Evolutionary conservation across 2,329 filamentous ascomycete genomes (phyloP).

Genomic region (Hypoxylon sp.): DNA sequence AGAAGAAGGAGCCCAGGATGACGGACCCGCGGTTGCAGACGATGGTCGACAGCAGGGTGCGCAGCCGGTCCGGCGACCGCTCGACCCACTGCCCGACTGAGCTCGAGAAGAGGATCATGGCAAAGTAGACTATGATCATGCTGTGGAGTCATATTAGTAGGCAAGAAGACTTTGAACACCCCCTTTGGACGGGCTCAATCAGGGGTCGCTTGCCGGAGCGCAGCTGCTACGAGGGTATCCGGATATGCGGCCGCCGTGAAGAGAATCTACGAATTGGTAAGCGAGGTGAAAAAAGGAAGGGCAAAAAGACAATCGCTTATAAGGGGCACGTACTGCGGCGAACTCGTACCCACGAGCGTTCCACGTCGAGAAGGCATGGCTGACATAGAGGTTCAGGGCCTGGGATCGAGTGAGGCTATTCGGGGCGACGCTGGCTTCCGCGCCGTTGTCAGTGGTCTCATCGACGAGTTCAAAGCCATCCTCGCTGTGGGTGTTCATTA

Average conservation of each 20-base stretch:
- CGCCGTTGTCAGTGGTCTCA: neutral
- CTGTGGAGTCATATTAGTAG: constrained; percentile 31
- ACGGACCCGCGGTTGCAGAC: constrained; percentile 52
- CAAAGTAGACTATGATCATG: constrained; percentile 48
- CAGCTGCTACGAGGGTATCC: constrained; percentile 51
- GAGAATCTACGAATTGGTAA: constrained; percentile 47
- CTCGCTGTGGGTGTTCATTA: constrained; percentile 25
- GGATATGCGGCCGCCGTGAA: constrained; percentile 60
- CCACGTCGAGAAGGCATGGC: constrained; percentile 64
- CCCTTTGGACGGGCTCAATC: neutral
- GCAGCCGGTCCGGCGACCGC: constrained; percentile 49
- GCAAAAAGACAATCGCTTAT: neutral
- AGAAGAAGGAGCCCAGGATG: constrained; percentile 50
- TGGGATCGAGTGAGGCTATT: constrained; percentile 45
- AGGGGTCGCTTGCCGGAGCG: constrained; percentile 46
- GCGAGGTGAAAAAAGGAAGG: too few species aligned
- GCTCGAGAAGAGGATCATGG: constrained; percentile 52
- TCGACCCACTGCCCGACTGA: constrained; percentile 54
- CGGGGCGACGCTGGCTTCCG: neutral
- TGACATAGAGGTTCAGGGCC: constrained; percentile 55
- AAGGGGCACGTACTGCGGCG: constrained; percentile 53
- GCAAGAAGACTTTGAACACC: too few species aligned
- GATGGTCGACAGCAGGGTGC: constrained; percentile 52
- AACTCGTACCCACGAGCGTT: constrained; percentile 65
- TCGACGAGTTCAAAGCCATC: constrained; percentile 13